Conservation (phyloP, 2,329 filamentous ascomycete species). For the Penicillium sp. region DNA sequence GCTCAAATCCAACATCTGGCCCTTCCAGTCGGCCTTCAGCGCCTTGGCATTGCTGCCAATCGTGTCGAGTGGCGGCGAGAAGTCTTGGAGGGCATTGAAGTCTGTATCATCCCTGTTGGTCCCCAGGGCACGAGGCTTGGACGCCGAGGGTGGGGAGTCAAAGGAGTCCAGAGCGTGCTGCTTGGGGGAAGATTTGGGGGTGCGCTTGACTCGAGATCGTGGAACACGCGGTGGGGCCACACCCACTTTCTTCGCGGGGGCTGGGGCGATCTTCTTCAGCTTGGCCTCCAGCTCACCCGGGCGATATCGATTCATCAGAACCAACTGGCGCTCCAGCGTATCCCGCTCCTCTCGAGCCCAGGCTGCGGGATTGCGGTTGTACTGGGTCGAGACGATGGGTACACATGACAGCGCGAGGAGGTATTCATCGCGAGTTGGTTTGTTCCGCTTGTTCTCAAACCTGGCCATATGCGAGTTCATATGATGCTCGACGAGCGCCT, state of each 20-base stretch:
- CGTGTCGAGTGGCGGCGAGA: constrained; percentile 63
- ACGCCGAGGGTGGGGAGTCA: constrained; percentile 33
- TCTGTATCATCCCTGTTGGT: constrained; percentile 78
- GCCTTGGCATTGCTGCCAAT: constrained; percentile 64
- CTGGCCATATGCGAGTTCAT: constrained; percentile 42
- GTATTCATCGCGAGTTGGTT: constrained; percentile 44
- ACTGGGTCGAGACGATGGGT: constrained; percentile 39
- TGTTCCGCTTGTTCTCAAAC: constrained; percentile 41
- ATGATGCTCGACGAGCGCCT: constrained; percentile 41
- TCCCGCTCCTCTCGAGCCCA: constrained; percentile 43
- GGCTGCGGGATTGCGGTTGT: constrained; percentile 43
- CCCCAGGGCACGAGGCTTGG: constrained; percentile 45
- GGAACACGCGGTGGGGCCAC: constrained; percentile 28
- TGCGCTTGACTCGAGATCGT: constrained; percentile 36
- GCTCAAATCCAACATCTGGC: constrained; percentile 69
- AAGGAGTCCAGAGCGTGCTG: constrained; percentile 38
- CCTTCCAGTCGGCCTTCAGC: constrained; percentile 85
- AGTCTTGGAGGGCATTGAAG: constrained; percentile 67
- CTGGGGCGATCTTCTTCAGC: constrained; percentile 41
- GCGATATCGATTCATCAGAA: constrained; percentile 39
- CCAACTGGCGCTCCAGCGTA: constrained; percentile 40
- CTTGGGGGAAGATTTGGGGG: constrained; percentile 40
- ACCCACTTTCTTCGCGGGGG: constrained; percentile 30
- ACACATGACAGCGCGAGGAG: constrained; percentile 43
- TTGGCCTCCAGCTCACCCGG: constrained; percentile 28